These are phyloP conservation scores for Suillus ampliporus DNA, from an alignment of 768 basidiomycete genomes.

Conservation along the genomic window DNA sequence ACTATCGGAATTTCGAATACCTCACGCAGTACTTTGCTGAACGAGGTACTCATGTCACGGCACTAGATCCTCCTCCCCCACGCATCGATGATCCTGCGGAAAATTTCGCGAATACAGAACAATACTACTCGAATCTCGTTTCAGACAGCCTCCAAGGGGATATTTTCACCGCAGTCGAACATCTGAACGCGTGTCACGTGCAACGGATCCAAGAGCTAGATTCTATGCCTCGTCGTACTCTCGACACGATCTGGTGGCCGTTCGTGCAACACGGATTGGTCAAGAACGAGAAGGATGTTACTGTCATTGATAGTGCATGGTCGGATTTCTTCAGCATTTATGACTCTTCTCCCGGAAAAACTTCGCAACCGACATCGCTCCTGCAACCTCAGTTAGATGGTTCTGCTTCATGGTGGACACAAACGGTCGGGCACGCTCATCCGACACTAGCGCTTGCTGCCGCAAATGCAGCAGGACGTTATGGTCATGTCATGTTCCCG, in stretches of 20 bases:
- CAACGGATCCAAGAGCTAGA: slow-evolving; percentile 74
- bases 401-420: slow-evolving; percentile 99
- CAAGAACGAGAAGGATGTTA: slow-evolving; percentile 72
- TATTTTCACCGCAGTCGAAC: slow-evolving; percentile 53
- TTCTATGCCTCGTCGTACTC: slow-evolving; percentile 77
- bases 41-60: slow-evolving; percentile 59
- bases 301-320: slow-evolving; percentile 89
- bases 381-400: slow-evolving; percentile 78
- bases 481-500: slow-evolving; percentile 98
- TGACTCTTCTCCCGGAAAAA: slow-evolving; percentile 33
- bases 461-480: slow-evolving; percentile 88
- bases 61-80: slow-evolving; percentile 65
- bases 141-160: slow-evolving; percentile 40
- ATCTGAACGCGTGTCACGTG: slow-evolving; percentile 68
- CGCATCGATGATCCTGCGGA: slow-evolving; percentile 45
- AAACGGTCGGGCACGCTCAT: slow-evolving; percentile 84
- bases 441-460: slow-evolving; percentile 83
- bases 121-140: slow-evolving; percentile 71
- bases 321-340: slow-evolving; percentile 87
- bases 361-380: slow-evolving; percentile 38
- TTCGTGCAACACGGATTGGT: slow-evolving; percentile 91
- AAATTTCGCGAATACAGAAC: slow-evolving; percentile 59
- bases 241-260: slow-evolving; percentile 93
- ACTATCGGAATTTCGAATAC: slow-evolving; percentile 90
- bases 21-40: slow-evolving; percentile 80